Conservation (phyloP, 2,329 filamentous ascomycete species). For the Xylaria sp. region DNA sequence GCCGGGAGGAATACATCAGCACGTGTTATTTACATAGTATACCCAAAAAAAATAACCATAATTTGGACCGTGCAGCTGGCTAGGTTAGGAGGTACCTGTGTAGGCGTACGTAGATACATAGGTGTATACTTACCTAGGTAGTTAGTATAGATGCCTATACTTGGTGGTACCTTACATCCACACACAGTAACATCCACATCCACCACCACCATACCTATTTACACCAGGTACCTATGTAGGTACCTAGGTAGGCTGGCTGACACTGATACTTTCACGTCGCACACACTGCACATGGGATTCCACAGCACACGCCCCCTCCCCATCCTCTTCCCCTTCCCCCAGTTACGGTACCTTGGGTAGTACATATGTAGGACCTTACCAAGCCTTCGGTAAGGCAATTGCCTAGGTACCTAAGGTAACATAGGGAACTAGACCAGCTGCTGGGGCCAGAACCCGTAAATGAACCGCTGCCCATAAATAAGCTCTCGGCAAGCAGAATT, state of each 20-base stretch:
- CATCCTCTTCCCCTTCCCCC: not conserved
- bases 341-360: conserved; percentile 19
- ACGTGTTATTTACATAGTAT: conserved; percentile 11
- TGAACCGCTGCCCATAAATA: conserved; percentile 16
- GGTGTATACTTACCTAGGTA: not conserved
- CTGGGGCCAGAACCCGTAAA: not conserved
- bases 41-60: not conserved
- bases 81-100: too few relatives aligned
- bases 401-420: not conserved
- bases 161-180: conserved; percentile 13
- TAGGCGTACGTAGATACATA: too few relatives aligned
- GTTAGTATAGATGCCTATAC: conserved; percentile 5
- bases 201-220: not conserved
- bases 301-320: conserved; percentile 1
- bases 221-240: too few relatives aligned
- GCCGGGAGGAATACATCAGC: conserved; percentile 12
- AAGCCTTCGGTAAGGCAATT: conserved; percentile 33
- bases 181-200: not conserved
- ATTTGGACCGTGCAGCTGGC: conserved; percentile 33
- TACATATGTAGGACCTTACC: conserved; percentile 39
- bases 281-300: conserved; percentile 16
- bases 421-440: conserved; percentile 14
- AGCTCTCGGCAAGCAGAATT: conserved; percentile 24
- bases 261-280: conserved; percentile 5
- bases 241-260: not conserved